phyloP scores from a whole-genome alignment of 352 stramenopile species.

The Phytophthora nicotianae region DNA sequence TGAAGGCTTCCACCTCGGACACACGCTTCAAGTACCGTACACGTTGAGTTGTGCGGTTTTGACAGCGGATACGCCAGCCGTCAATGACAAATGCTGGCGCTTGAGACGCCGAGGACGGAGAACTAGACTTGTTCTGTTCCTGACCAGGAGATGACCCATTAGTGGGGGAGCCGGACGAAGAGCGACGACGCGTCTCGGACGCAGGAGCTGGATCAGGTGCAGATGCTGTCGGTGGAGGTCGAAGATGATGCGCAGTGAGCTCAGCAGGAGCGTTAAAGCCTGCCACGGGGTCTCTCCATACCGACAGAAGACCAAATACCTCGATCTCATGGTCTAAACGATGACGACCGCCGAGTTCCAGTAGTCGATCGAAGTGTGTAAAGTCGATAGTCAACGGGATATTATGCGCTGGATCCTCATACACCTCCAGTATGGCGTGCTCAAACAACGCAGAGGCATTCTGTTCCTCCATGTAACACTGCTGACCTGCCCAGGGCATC shows the following conservation, averaged over 20 bases:
- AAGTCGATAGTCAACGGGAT: constrained; percentile 63
- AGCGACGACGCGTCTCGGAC: constrained; percentile 26
- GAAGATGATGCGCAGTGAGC: constrained; percentile 34
- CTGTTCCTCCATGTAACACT: constrained; percentile 71
- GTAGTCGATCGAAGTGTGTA: constrained; percentile 69
- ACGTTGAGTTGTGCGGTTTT: constrained; percentile 55
- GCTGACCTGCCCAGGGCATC: constrained; percentile 79
- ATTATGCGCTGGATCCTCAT: constrained; percentile 45
- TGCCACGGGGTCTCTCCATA: constrained; percentile 64
- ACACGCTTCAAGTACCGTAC: constrained; percentile 63
- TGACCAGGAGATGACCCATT: constrained; percentile 17
- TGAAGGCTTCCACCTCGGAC: constrained; percentile 65
- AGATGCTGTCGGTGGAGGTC: constrained; percentile 27
- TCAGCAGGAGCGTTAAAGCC: constrained; percentile 67
- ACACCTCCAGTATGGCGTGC: constrained; percentile 68
- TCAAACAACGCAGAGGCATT: constrained; percentile 78
- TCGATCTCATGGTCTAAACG: constrained; percentile 74
- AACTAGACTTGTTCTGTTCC: constrained; percentile 22
- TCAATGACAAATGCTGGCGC: constrained; percentile 51
- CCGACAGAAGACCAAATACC: constrained; percentile 72
- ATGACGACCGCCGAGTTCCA: constrained; percentile 52
- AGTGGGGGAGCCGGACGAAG: constrained; percentile 28
- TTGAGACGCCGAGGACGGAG: constrained; percentile 20
- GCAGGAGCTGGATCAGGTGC: constrained; percentile 23
- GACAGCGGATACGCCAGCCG: constrained; percentile 73